These are phyloP conservation scores for Heterococcus sp. DNA, from an alignment of 108 stramenopile genomes.

Conservation along the genomic window DNA sequence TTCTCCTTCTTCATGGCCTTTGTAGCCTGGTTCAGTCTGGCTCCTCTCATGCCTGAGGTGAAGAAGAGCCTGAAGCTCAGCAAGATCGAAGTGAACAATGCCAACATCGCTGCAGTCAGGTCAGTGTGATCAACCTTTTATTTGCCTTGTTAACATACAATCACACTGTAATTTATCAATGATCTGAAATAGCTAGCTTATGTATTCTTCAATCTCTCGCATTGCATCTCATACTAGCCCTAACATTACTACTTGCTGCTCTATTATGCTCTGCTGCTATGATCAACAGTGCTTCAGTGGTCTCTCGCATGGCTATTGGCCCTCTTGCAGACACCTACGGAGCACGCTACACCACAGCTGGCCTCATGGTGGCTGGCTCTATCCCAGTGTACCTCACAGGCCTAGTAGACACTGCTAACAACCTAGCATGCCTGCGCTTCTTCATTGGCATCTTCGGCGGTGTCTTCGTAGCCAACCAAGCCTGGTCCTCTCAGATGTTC, in stretches of 20 bases:
- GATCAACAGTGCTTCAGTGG: conserved; percentile 67
- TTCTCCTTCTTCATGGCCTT: conserved; percentile 56
- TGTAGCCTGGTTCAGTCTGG: conserved; percentile 77
- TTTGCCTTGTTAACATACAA: too few species aligned
- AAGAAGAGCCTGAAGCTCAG: conserved; percentile 57
- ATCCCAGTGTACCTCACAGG: conserved; percentile 72
- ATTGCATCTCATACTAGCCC: too few species aligned
- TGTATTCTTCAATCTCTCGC: too few species aligned
- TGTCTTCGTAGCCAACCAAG: conserved; percentile 79
- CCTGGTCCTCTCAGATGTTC: conserved; percentile 77
- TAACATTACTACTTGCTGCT: too few species aligned
- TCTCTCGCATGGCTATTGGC: conserved; percentile 69
- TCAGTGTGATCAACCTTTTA: too few species aligned
- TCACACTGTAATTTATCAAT: too few species aligned
- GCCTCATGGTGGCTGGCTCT: conserved; percentile 56
- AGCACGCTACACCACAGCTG: conserved; percentile 63
- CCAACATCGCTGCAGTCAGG: conserved; percentile 68
- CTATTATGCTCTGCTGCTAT: too few species aligned
- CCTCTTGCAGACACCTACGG: conserved; percentile 71
- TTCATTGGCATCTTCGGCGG: conserved; percentile 76
- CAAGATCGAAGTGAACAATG: conserved; percentile 70
- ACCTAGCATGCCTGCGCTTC: conserved; percentile 64
- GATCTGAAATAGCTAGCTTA: too few species aligned
- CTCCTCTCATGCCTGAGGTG: conserved; percentile 70
- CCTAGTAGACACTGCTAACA: conserved; percentile 60